phyloP scores from a whole-genome alignment of 192 early-diverging fungal species.

The Coemansia sp. region DNA sequence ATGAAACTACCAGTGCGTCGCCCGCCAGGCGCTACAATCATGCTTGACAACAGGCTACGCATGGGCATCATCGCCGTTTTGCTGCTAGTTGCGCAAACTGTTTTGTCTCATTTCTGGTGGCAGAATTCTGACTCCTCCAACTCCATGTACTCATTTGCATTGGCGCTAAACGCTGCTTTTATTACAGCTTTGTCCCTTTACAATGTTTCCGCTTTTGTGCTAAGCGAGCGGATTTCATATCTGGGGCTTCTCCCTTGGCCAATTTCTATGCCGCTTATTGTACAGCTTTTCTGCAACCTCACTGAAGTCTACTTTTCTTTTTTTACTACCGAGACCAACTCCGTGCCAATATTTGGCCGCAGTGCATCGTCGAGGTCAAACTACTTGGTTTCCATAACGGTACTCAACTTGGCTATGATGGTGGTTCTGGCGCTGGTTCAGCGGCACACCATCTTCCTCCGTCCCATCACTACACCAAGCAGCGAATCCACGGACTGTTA shows the following conservation, averaged over 20 bases:
- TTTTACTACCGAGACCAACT: slow-evolving; percentile 16
- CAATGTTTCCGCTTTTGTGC: not conserved
- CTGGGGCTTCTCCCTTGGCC: slow-evolving; percentile 28
- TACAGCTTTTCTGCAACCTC: slow-evolving; percentile 9
- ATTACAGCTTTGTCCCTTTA: not conserved
- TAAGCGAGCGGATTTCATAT: not conserved
- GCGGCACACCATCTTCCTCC: slow-evolving; percentile 23
- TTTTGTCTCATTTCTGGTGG: not conserved
- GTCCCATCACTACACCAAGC: not conserved
- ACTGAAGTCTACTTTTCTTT: slow-evolving; percentile 35
- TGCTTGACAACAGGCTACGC: slow-evolving; percentile 9
- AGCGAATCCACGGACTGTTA: not conserved
- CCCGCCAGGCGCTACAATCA: not conserved
- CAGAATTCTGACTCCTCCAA: not conserved
- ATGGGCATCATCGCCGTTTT: slow-evolving; percentile 1
- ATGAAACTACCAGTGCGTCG: not conserved
- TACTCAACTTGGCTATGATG: not conserved
- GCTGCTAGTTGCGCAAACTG: not conserved
- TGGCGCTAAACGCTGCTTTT: not conserved
- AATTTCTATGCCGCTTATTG: not conserved
- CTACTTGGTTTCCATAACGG: slow-evolving; percentile 8
- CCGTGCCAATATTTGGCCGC: slow-evolving; percentile 21
- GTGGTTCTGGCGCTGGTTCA: slow-evolving; percentile 12
- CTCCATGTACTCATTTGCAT: not conserved
- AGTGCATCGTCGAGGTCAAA: slow-evolving; percentile 22